phyloP scores from a whole-genome alignment of 495 filamentous ascomycete genomes.

The Daldinia vernicosa region DNA sequence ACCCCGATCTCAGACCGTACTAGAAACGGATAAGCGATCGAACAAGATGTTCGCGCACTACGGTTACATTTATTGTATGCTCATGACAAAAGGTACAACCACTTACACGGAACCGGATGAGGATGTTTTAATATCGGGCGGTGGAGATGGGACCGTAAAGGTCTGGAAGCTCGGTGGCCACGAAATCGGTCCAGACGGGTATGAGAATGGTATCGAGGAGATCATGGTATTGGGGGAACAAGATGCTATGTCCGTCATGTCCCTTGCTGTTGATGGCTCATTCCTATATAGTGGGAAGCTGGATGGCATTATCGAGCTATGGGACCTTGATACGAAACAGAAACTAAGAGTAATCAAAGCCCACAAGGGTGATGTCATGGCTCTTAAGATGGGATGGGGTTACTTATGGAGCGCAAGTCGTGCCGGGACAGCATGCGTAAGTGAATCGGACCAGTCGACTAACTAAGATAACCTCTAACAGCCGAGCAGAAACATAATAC shows the following conservation, averaged over 20 bases:
- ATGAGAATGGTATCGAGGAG: constrained; percentile 63
- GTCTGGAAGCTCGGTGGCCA: constrained; percentile 76
- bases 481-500: constrained; percentile 63
- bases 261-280: constrained; percentile 82
- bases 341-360: constrained; percentile 83
- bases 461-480: constrained; percentile 19
- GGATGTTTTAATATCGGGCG: constrained; percentile 87
- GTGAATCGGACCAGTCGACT: constrained; percentile 22
- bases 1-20: constrained; percentile 64
- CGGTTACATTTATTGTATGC: constrained; percentile 96
- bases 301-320: constrained; percentile 92
- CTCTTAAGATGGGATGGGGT: constrained; percentile 81
- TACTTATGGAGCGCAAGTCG: constrained; percentile 85
- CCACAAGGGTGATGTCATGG: constrained; percentile 84
- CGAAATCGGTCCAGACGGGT: constrained; percentile 51
- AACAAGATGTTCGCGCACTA: constrained; percentile 91
- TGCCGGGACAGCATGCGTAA: constrained; percentile 81
- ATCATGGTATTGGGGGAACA: constrained; percentile 76
- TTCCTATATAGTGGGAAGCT: constrained; percentile 90
- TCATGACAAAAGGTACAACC: constrained; percentile 71
- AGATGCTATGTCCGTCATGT: constrained; percentile 81
- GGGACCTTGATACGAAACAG: constrained; percentile 96
- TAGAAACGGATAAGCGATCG: constrained; percentile 85
- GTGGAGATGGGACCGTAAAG: constrained; percentile 92
- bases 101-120: constrained; percentile 70